phyloP scores from a whole-genome alignment of 768 basidiomycete species.

The Suillus alpinus region DNA sequence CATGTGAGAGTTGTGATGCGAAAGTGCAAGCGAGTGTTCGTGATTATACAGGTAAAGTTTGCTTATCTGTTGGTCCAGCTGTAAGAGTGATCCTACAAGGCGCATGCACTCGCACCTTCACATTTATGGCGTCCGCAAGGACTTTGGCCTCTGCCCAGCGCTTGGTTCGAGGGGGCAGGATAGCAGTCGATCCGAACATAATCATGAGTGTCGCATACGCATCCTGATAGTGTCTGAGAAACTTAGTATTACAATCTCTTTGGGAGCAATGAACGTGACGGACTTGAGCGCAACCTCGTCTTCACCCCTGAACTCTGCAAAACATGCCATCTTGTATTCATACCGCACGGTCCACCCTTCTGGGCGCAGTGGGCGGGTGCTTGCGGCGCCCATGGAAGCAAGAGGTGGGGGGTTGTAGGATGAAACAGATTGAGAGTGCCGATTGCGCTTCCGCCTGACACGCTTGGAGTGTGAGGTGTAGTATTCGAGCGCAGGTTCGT shows the following conservation, averaged over 20 bases:
- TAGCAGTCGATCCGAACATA: slow-evolving; percentile 87
- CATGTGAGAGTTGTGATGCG: slow-evolving; percentile 83
- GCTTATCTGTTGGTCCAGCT: slow-evolving; percentile 54
- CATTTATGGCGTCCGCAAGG: slow-evolving; percentile 86
- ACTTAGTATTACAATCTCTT: slow-evolving; percentile 11
- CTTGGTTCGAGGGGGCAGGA: slow-evolving; percentile 89
- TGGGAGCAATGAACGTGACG: slow-evolving; percentile 26
- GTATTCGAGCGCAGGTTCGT: slow-evolving; percentile 88
- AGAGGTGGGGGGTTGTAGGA: slow-evolving; percentile 46
- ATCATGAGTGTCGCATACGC: slow-evolving; percentile 79
- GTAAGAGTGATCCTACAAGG: neutral
- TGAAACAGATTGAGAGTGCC: slow-evolving; percentile 61
- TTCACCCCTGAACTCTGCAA: slow-evolving; percentile 93
- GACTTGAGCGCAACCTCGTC: slow-evolving; percentile 91
- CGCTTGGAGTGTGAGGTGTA: slow-evolving; percentile 92
- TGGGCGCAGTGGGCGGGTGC: slow-evolving; percentile 61
- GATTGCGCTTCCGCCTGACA: slow-evolving; percentile 83
- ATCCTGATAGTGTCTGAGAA: slow-evolving; percentile 85
- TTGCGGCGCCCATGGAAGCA: slow-evolving; percentile 38
- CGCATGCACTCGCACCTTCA: slow-evolving; percentile 60
- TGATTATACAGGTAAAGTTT: slow-evolving; percentile 91
- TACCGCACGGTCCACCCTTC: slow-evolving; percentile 97
- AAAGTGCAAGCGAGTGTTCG: slow-evolving; percentile 76
- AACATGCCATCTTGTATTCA: slow-evolving; percentile 96
- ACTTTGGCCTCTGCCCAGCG: slow-evolving; percentile 99